phyloP scores from a whole-genome alignment of 2,329 filamentous ascomycete species.

The Phaeosphaeria sp. region DNA sequence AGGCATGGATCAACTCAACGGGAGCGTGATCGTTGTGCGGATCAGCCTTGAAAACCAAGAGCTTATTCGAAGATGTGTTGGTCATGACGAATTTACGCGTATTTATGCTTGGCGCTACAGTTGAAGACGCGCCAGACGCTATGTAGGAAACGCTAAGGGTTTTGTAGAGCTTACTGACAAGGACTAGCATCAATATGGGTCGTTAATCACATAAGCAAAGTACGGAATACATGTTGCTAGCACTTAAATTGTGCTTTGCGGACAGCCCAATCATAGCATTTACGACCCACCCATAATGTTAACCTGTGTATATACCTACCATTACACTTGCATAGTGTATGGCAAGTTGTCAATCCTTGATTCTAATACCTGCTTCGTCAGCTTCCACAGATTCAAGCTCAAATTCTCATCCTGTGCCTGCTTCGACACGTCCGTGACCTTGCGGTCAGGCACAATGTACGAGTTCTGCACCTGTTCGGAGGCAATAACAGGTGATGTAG shows the following conservation, averaged over 20 bases:
- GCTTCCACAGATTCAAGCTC: constrained; percentile 53
- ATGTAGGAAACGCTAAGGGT: neutral
- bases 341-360: constrained; percentile 47
- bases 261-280: neutral
- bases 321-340: constrained; percentile 34
- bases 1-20: neutral
- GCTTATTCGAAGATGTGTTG: neutral
- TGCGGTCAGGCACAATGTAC: constrained; percentile 59
- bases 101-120: neutral
- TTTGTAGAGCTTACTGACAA: neutral
- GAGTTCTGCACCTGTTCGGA: constrained; percentile 54
- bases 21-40: neutral
- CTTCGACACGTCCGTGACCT: constrained; percentile 51
- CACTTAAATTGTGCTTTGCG: neutral
- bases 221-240: neutral
- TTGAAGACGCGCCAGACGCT: neutral
- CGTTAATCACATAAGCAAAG: neutral
- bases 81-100: neutral
- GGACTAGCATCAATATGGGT: neutral
- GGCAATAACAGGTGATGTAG: constrained; percentile 53
- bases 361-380: constrained; percentile 54
- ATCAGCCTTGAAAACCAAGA: neutral
- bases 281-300: neutral
- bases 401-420: constrained; percentile 53
- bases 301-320: neutral